Base-by-base conservation (phyloP, 805 yeast genomes). In the Geotrichum ghanense region DNA sequence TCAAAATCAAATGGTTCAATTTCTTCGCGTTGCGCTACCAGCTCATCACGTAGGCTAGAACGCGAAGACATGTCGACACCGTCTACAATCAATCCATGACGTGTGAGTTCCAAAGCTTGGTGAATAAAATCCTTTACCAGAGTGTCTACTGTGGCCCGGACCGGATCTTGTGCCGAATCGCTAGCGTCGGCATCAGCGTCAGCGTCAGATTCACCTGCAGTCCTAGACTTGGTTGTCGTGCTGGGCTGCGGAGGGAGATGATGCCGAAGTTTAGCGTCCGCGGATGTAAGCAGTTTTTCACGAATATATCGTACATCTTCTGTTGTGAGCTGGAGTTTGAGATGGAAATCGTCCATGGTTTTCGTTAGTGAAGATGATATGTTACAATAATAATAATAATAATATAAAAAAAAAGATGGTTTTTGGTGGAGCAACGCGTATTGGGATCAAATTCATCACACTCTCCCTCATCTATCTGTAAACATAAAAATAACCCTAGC, bases 1-100 rank as follows among this genome's bases (percentile, higher is more conserved):
- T 72, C 78, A 35, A 73, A 63, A 56, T 85, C 90, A 60, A 81
- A 83, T 0, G 89, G 87, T 58, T 81, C 92, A 6, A 78, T 71
- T 48, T 72, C 72, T 48, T 54, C 56, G 43, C 49, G 21, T 52
- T 50, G 22, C 54, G 7, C 54, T 45, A 9, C 63, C 44, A 55
- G 43, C 22, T 40, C 37, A 5, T 52, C 41, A 31, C 53, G 51
- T 19, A 67, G 45, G 39, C 55, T 46, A 14, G 55, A 53, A 10
- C 51, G 59, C 1, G 51, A 49, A 3, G 65, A 54, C 52, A 68
- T 57, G 40, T 70, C 71, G 23, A 56, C 57, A 3, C 84, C 89
- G 55, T 78, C 82, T 14, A 86, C 69, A 1, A 73, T 67, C 51
- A 86, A 51, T 6, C 80, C 76, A 48, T 70, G 65, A 42, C 73